Conservation (phyloP, 352 stramenopile genomes). For the Pythium phragmiticola region DNA sequence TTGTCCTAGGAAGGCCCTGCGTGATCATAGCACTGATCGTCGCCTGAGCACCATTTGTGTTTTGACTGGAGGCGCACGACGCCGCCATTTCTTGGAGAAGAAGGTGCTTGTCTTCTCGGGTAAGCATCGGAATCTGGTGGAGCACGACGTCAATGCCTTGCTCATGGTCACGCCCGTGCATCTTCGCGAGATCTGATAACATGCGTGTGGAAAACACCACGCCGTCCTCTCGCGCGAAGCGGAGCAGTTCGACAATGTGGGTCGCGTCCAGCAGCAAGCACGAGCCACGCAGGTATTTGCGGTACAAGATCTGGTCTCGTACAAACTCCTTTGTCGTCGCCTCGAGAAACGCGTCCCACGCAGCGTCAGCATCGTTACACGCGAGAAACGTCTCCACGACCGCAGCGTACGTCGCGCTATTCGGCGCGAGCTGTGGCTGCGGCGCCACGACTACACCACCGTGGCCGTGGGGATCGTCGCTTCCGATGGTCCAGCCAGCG, state of each 20-base stretch:
- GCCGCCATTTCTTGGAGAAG: constrained; percentile 61
- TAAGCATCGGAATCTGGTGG: constrained; percentile 32
- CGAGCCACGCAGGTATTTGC: constrained; percentile 63
- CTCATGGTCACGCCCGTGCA: constrained; percentile 46
- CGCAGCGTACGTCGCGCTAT: constrained; percentile 61
- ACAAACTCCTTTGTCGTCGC: constrained; percentile 31
- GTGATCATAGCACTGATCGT: constrained; percentile 40
- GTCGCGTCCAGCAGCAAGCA: constrained; percentile 57
- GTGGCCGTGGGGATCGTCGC: neutral
- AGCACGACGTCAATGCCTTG: constrained; percentile 53
- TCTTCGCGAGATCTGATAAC: constrained; percentile 51
- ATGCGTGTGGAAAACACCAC: constrained; percentile 53
- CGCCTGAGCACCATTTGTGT: constrained; percentile 40
- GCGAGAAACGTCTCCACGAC: constrained; percentile 72
- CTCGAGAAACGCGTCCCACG: constrained; percentile 57
- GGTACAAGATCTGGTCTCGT: constrained; percentile 49
- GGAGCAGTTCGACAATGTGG: constrained; percentile 53
- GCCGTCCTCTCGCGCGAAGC: constrained; percentile 42
- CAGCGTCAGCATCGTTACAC: constrained; percentile 50
- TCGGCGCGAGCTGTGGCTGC: constrained; percentile 52
- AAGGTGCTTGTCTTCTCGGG: constrained; percentile 29
- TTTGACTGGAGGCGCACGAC: constrained; percentile 57
- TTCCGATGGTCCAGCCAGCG: constrained; percentile 33
- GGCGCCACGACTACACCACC: constrained; percentile 33
- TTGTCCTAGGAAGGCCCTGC: constrained; percentile 39